Conservation (phyloP, 805 yeast genomes). For the Saturnispora serradocipensis region DNA sequence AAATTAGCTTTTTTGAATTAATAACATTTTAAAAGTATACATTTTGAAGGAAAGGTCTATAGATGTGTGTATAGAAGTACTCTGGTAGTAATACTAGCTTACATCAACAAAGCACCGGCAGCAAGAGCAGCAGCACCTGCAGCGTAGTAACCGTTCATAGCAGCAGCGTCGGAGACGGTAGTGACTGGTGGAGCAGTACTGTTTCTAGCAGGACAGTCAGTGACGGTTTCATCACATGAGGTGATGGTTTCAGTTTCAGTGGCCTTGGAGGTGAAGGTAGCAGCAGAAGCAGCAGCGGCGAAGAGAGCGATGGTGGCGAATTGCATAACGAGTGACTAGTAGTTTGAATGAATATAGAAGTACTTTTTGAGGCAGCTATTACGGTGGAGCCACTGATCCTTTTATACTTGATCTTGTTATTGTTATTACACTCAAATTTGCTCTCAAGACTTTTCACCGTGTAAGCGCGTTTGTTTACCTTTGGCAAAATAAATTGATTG, state of each 20-base stretch:
- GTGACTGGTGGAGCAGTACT: conserved; percentile 21
- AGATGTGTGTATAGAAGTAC: conserved; percentile 2
- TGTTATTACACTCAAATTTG: not conserved
- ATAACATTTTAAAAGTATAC: not conserved
- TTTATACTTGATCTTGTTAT: not conserved
- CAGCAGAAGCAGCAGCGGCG: conserved; percentile 28
- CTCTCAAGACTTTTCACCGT: not conserved
- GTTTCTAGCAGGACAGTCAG: conserved; percentile 23
- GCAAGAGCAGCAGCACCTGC: conserved; percentile 20
- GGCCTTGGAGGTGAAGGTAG: conserved; percentile 23
- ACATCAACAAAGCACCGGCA: conserved; percentile 29
- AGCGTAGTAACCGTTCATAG: conserved; percentile 17
- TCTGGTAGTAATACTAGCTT: conserved; percentile 9
- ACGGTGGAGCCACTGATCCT: not conserved
- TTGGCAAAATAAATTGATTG: not conserved
- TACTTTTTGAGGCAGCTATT: not conserved
- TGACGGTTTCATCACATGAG: conserved; percentile 31
- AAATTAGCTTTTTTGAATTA: not conserved
- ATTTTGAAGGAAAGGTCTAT: conserved; percentile 1
- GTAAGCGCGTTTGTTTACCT: not conserved
- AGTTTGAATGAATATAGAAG: not conserved
- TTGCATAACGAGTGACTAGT: conserved; percentile 33
- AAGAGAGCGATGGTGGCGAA: conserved; percentile 34
- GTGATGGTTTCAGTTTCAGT: conserved; percentile 34
- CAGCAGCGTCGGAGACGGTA: conserved; percentile 29